Evolutionary conservation across 768 basidiomycete species (phyloP).

Genomic region (Tubosaeta sp.): DNA sequence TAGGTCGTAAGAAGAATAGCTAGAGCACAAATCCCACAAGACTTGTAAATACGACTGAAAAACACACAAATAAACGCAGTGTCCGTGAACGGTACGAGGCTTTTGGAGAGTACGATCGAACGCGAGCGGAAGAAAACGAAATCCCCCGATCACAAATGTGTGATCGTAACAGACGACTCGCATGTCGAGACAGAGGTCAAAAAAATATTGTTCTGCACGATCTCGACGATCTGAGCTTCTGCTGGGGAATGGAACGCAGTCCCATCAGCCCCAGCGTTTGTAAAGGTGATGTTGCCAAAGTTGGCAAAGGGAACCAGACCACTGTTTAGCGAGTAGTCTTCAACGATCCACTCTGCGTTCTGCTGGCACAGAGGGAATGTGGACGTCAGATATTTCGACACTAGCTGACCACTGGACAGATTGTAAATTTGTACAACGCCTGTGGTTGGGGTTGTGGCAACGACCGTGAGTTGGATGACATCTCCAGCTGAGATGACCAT

Average conservation of each 20-base stretch:
- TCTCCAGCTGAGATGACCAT: not conserved
- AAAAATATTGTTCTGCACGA: not conserved
- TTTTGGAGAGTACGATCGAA: no score
- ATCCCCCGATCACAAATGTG: not conserved
- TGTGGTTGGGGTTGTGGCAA: not conserved
- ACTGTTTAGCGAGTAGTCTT: not conserved
- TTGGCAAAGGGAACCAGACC: not conserved
- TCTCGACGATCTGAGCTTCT: not conserved
- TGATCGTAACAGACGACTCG: not conserved
- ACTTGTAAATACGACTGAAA: no score
- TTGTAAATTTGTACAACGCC: constrained; percentile 1
- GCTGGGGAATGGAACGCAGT: not conserved
- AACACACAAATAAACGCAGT: no score
- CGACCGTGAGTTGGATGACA: not conserved
- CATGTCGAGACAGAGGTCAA: not conserved
- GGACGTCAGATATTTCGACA: not conserved
- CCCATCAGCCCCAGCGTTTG: not conserved
- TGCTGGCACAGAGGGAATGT: not conserved
- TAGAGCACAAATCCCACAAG: no score
- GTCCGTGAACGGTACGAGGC: no score
- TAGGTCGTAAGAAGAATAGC: no score
- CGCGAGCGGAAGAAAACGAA: no score
- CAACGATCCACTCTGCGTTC: constrained; percentile 1
- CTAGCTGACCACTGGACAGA: not conserved
- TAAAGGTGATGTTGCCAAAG: not conserved